phyloP scores from a whole-genome alignment of 441 rosid genomes.

The Aquilaria agallochum region DNA sequence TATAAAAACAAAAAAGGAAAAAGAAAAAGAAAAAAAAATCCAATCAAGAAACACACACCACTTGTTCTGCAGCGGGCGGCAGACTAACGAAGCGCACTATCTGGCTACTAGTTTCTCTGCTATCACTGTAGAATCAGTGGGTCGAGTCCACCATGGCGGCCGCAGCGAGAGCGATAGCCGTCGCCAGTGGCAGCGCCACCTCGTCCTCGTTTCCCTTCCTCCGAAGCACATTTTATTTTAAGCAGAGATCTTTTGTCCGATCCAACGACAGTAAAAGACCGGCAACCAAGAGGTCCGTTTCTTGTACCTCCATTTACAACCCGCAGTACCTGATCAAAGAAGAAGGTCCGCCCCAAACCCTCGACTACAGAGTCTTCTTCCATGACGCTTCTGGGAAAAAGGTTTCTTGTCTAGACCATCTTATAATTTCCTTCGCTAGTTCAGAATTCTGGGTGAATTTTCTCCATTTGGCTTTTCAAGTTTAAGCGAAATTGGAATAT shows the following conservation, averaged over 20 bases:
- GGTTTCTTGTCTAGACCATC: conserved; percentile 24
- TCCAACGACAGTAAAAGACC: conserved; percentile 16
- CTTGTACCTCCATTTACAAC: conserved; percentile 59
- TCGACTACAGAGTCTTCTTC: conserved; percentile 83
- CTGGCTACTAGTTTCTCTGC: background rate
- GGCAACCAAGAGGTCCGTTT: conserved; percentile 38
- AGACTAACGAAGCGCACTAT: background rate
- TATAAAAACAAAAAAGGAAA: too few relatives aligned
- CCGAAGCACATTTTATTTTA: conserved; percentile 29
- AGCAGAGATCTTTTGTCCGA: conserved; percentile 17
- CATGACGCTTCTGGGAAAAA: conserved; percentile 62
- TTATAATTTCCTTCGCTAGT: background rate
- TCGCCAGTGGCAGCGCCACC: conserved; percentile 19
- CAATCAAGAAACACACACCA: background rate
- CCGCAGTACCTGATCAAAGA: conserved; percentile 55
- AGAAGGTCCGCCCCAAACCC: conserved; percentile 71
- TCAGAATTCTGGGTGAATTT: too few relatives aligned
- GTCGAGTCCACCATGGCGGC: conserved; percentile 30
- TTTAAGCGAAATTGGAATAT: too few relatives aligned
- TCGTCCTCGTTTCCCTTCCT: conserved; percentile 40
- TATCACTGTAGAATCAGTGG: background rate
- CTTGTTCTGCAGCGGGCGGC: background rate
- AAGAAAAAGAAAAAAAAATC: too few relatives aligned
- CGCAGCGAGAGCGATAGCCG: conserved; percentile 42
- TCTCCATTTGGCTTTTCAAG: too few relatives aligned